Conservation (phyloP, 768 basidiomycete species). For the Coprinopsis sp. region DNA sequence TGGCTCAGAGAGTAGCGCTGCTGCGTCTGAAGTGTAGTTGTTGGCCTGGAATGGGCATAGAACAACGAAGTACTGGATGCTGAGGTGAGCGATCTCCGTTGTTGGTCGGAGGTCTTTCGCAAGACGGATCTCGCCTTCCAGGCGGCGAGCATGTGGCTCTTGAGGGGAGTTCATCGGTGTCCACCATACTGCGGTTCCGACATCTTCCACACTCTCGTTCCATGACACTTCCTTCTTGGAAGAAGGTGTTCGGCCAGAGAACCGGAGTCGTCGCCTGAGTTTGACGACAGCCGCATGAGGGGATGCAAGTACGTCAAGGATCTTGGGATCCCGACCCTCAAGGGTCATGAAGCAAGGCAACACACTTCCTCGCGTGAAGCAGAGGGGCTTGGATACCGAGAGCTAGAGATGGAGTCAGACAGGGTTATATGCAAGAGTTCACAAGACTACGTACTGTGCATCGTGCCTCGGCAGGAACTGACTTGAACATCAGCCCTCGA, state of each 20-base stretch:
- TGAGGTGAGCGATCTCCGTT: conserved; percentile 47
- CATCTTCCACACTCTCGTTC: conserved; percentile 41
- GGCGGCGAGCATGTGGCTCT: conserved; percentile 31
- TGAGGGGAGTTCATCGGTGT: conserved; percentile 26
- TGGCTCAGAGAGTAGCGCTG: conserved; percentile 41
- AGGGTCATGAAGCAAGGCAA: conserved; percentile 43
- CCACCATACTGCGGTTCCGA: conserved; percentile 47
- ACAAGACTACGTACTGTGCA: conserved; percentile 33
- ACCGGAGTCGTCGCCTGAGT: conserved; percentile 39
- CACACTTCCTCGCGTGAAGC: conserved; percentile 46
- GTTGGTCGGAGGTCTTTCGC: conserved; percentile 49
- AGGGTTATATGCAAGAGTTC: background rate
- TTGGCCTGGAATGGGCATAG: conserved; percentile 40
- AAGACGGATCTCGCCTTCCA: conserved; percentile 51
- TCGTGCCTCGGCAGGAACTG: conserved; percentile 34
- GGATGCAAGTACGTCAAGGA: conserved; percentile 38
- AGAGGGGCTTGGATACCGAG: conserved; percentile 27
- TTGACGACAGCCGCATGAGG: conserved; percentile 36
- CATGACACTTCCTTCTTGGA: conserved; percentile 37
- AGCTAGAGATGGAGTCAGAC: conserved; percentile 7
- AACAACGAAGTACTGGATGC: conserved; percentile 47
- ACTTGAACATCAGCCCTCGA: conserved; percentile 37
- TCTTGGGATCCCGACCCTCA: conserved; percentile 32
- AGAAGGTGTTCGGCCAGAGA: conserved; percentile 34
- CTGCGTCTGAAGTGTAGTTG: conserved; percentile 33